phyloP scores from a whole-genome alignment of 805 yeast species.

The Candida boidinii region DNA sequence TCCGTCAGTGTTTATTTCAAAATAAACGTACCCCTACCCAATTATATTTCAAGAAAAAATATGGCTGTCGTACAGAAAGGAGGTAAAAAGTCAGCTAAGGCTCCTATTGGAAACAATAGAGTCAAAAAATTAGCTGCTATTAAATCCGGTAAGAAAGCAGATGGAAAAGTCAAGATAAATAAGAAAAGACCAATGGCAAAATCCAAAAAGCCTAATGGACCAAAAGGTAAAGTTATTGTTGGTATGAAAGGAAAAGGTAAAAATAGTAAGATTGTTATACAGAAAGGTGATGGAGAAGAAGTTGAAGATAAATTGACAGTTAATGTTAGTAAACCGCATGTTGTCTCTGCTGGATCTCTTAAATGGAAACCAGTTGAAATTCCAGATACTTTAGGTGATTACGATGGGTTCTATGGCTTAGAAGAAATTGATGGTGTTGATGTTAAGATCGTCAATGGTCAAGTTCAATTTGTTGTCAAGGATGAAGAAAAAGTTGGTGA shows the following conservation, averaged over 20 bases:
- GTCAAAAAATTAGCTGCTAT: no score
- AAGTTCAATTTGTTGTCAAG: conserved; percentile 46
- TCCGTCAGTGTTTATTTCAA: no score
- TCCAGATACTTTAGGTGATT: conserved; percentile 78
- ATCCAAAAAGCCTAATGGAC: neutral
- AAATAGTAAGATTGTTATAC: no score
- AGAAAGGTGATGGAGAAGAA: conserved; percentile 10
- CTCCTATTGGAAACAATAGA: no score
- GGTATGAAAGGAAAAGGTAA: no score
- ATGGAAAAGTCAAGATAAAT: neutral
- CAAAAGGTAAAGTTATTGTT: neutral
- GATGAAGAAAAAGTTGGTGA: conserved; percentile 20
- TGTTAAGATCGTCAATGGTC: conserved; percentile 65
- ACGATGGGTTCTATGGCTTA: conserved; percentile 84
- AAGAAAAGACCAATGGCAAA: neutral
- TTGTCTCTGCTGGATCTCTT: conserved; percentile 42
- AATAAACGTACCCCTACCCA: no score
- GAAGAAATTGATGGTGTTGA: conserved; percentile 94
- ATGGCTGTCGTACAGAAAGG: no score
- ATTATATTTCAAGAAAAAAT: no score
- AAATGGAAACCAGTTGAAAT: conserved; percentile 78
- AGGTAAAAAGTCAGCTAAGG: no score
- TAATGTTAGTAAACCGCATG: no score
- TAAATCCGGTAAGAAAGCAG: neutral
- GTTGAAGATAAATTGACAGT: conserved; percentile 21